phyloP scores from a whole-genome alignment of 148 eudicot genomes.

The Vaccinium myrtillus region DNA sequence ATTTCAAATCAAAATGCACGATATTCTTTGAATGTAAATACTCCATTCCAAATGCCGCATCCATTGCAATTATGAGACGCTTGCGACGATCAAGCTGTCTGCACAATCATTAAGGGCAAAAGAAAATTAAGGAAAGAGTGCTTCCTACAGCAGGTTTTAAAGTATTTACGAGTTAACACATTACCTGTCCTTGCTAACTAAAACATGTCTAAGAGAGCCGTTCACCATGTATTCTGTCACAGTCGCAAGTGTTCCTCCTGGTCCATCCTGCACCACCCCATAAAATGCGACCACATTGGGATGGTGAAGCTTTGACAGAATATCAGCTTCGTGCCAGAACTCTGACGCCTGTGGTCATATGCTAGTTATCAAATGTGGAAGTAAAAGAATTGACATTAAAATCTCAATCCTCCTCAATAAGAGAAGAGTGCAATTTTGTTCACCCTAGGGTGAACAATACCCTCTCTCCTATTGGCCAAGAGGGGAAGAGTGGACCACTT shows the following conservation, averaged over 20 bases:
- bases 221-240: conserved; percentile 84
- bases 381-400: not conserved
- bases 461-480: too few relatives aligned
- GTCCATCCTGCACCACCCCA: conserved; percentile 91
- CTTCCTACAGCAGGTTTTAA: not conserved
- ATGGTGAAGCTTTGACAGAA: conserved; percentile 78
- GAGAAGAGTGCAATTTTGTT: not conserved
- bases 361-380: conserved; percentile 3
- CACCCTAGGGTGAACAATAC: too few relatives aligned
- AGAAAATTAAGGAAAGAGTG: not conserved
- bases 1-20: conserved; percentile 89
- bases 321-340: conserved; percentile 89
- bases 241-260: conserved; percentile 73
- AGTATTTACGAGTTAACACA: not conserved
- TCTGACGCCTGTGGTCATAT: conserved; percentile 46
- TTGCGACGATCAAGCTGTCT: conserved; percentile 79
- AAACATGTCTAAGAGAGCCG: conserved; percentile 79
- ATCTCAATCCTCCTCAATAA: conserved; percentile 4
- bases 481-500: too few relatives aligned
- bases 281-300: conserved; percentile 91
- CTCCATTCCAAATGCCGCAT: conserved; percentile 96
- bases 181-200: conserved; percentile 77
- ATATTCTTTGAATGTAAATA: conserved; percentile 80
- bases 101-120: not conserved
- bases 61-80: conserved; percentile 78